Evolutionary conservation across 192 early-diverging fungal genomes (phyloP).

Genomic region (Glomus cerebriforme): DNA sequence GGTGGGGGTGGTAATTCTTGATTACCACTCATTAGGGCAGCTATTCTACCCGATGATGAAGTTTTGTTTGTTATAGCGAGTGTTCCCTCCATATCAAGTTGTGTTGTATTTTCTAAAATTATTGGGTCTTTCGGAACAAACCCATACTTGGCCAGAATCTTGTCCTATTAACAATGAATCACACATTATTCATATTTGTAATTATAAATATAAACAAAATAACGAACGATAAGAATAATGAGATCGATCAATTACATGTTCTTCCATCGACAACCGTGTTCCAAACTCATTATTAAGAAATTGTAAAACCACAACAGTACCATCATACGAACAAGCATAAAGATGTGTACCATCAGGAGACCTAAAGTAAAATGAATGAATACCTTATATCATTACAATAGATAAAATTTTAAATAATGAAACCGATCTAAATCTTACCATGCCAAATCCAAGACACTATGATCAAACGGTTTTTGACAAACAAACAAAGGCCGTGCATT

Average conservation of each 20-base stretch:
- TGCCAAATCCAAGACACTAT: conserved; percentile 83
- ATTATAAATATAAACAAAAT: too few relatives aligned
- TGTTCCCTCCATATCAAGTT: neutral
- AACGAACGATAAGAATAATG: neutral
- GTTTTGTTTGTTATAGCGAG: neutral
- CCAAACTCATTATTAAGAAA: conserved; percentile 75
- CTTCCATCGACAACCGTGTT: conserved; percentile 57
- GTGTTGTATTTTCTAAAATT: neutral
- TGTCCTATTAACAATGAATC: neutral
- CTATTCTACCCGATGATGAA: neutral
- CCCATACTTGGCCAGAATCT: neutral
- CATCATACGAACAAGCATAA: conserved; percentile 90
- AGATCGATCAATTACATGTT: conserved; percentile 53
- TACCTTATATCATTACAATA: too few relatives aligned
- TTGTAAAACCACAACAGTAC: conserved; percentile 74
- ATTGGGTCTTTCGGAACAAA: neutral
- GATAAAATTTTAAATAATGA: neutral
- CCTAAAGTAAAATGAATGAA: conserved; percentile 43
- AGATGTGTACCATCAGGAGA: conserved; percentile 72
- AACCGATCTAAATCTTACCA: conserved; percentile 57
- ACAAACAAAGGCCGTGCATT: conserved; percentile 71
- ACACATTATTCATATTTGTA: too few relatives aligned
- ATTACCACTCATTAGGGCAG: neutral
- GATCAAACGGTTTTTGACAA: conserved; percentile 73
- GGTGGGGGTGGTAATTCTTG: conserved; percentile 31